These are phyloP conservation scores for Pezicula radicicola DNA, from an alignment of 2,329 filamentous ascomycete species.

Conservation along the genomic window DNA sequence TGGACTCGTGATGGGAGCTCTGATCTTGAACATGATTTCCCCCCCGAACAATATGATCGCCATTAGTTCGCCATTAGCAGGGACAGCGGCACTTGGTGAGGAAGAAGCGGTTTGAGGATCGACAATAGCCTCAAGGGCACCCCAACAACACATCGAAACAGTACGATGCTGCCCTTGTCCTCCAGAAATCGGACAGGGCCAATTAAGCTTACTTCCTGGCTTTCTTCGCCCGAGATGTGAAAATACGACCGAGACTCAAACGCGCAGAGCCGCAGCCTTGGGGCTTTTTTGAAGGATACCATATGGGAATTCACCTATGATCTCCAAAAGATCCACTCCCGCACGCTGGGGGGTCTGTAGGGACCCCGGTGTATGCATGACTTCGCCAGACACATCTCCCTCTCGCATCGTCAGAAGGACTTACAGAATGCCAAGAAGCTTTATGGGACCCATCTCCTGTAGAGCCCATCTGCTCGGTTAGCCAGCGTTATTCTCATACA, in stretches of 20 bases:
- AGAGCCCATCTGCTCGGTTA: neutral
- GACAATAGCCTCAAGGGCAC: conserved; percentile 9
- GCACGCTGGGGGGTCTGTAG: conserved; percentile 1
- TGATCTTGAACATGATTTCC: no score
- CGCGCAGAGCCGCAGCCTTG: conserved; percentile 21
- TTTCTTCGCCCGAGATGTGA: neutral
- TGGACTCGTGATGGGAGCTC: no score
- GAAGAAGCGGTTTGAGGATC: conserved; percentile 18
- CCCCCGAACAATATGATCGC: no score
- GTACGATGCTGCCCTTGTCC: neutral
- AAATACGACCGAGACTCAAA: conserved; percentile 17
- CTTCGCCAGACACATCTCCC: neutral
- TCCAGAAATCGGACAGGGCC: conserved; percentile 6
- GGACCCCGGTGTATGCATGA: conserved; percentile 5
- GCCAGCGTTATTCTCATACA: neutral
- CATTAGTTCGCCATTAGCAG: neutral
- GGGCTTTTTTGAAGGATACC: neutral
- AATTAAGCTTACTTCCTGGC: conserved; percentile 9
- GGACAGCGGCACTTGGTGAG: conserved; percentile 1
- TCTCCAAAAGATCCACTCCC: conserved; percentile 7
- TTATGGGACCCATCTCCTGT: neutral
- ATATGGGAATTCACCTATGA: conserved; percentile 2
- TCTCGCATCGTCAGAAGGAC: neutral
- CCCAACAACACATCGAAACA: neutral
- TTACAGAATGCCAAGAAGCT: neutral